These are phyloP conservation scores for Zygotorulaspora danielsina DNA, from an alignment of 805 yeast genomes.

Conservation along the genomic window DNA sequence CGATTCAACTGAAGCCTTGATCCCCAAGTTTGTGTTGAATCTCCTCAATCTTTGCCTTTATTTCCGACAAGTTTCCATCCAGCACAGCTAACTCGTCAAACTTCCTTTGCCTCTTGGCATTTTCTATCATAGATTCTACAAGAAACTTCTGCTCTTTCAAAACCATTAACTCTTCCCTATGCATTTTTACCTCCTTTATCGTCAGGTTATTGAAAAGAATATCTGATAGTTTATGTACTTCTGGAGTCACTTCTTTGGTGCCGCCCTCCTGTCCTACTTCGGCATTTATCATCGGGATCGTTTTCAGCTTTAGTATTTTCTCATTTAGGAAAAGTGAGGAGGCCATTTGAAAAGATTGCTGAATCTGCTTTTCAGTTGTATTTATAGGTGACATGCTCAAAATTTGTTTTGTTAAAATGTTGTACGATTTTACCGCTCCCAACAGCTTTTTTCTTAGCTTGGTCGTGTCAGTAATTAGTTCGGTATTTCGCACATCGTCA, in stretches of 20 bases:
- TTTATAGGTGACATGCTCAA: constrained; percentile 35
- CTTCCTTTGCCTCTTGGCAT: constrained; percentile 59
- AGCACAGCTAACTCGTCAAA: constrained; percentile 72
- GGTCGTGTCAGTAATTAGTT: constrained; percentile 37
- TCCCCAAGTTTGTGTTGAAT: constrained; percentile 56
- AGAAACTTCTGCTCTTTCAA: constrained; percentile 77
- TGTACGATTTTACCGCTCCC: constrained; percentile 49
- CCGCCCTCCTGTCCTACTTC: constrained; percentile 6
- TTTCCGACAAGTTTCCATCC: constrained; percentile 53
- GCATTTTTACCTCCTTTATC: constrained; percentile 52
- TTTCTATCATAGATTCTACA: constrained; percentile 59
- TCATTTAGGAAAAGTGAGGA: constrained; percentile 61
- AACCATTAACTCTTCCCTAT: constrained; percentile 77
- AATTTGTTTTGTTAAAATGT: constrained; percentile 44
- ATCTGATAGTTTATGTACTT: constrained; percentile 18
- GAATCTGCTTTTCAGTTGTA: constrained; percentile 44
- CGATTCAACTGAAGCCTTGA: constrained; percentile 37
- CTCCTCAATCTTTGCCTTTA: constrained; percentile 45
- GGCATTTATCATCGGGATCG: constrained; percentile 41
- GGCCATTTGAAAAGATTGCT: constrained; percentile 52
- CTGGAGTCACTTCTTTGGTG: constrained; percentile 9
- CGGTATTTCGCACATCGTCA: constrained; percentile 22
- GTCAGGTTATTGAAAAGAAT: constrained; percentile 35
- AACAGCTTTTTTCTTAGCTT: constrained; percentile 43
- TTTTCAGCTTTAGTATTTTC: constrained; percentile 59